Evolutionary conservation across 129 eudicot species (phyloP).

Genomic region (Chrysanthemum seticuspe): DNA sequence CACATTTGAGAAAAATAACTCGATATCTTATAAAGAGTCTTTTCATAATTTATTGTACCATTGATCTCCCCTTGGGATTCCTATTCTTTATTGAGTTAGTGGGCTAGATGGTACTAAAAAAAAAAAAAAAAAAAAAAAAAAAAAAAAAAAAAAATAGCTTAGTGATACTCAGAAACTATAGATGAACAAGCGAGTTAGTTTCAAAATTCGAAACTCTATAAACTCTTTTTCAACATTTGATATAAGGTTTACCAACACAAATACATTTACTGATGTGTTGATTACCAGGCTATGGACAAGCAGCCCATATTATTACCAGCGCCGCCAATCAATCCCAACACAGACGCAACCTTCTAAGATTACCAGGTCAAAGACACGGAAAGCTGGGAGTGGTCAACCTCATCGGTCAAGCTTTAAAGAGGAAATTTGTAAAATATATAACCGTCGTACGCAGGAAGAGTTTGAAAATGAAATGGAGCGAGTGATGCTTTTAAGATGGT

Average conservation of each 20-base stretch:
- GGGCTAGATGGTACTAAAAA: neutral
- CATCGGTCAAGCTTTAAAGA: conserved; percentile 67
- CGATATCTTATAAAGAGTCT: neutral
- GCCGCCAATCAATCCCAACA: too few species aligned
- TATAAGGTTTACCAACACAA: neutral
- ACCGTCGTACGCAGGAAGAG: conserved; percentile 88
- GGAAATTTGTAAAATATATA: conserved; percentile 81
- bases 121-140: conserved; percentile 16
- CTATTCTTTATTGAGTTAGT: conserved; percentile 8
- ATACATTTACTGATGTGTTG: neutral
- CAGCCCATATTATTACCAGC: too few species aligned
- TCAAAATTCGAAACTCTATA: neutral
- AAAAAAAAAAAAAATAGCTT: too few species aligned
- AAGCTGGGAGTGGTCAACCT: conserved; percentile 55
- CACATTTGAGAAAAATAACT: conserved; percentile 8
- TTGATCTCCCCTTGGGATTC: conserved; percentile 14
- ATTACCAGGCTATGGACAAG: neutral
- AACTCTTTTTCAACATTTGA: neutral
- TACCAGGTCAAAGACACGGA: conserved; percentile 67
- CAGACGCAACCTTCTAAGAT: conserved; percentile 28
- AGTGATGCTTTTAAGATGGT: conserved; percentile 53
- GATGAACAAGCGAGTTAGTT: neutral
- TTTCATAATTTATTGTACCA: too few species aligned
- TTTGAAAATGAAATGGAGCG: conserved; percentile 94
- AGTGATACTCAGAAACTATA: neutral